Base-by-base conservation (phyloP, 148 eudicot species). In the Tetragonia tetragonoides region DNA sequence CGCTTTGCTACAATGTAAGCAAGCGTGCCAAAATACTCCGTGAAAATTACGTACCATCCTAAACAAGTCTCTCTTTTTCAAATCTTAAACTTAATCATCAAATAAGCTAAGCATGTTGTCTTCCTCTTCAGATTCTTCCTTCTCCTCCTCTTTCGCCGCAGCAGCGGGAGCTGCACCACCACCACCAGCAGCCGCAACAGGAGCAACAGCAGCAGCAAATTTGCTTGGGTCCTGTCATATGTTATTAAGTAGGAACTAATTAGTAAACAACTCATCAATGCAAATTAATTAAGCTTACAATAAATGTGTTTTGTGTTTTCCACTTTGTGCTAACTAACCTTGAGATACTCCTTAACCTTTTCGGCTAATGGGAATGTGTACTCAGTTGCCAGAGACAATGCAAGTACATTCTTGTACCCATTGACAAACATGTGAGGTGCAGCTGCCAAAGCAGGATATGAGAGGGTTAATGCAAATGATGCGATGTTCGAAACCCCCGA, bases 301-400 rank as follows among this genome's bases (percentile, higher is more conserved):
- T 28, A 62, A n/a, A 49, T 28, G 0, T 57, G 16, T 21, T 46
- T 46, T 39, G 5, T 3, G 10, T 61, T 38, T 12, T 28, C 34
- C 34, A 28, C 34, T 28, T 28, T 28, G 34, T 4, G 14, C 61
- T 16, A 0, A 34, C 71, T 4, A 73, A 84, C 89, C 89, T 86
- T 81, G 60, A 89, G 83, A 68, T 77, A 89, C 20, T 89, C 90
- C 68, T 87, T 89, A 5, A 89, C 83, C 73, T 86, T 38, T 34
- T 89, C 87, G 60, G 89, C 93, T 42, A 81, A 75, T 9, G 87
- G 85, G 86, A 81, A 89, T n/a, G 87, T 71, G 75, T 86, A 87
- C 5, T 84, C 89, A n/a, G 93, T 86, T 1, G 70, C 84, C 39
- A 89, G 83, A 70, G 90, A 66, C 44, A 89, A 20, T 57, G 90